Conservation (phyloP, 129 eudicot species). For the Chrysanthemum lavandulifolium region DNA sequence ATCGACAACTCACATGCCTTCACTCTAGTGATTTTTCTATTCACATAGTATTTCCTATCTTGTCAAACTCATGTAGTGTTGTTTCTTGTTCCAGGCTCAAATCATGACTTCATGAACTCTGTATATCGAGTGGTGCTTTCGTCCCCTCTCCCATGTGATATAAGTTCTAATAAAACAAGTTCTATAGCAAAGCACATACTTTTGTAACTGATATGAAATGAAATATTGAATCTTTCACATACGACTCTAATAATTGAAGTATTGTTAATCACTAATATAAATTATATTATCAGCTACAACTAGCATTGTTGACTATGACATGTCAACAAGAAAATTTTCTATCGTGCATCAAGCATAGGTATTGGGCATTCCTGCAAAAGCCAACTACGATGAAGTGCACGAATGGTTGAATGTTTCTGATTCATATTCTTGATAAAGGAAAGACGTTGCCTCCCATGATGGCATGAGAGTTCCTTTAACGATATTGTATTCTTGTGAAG, state of each 20-base stretch:
- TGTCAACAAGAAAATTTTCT: no score
- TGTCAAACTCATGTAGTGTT: no score
- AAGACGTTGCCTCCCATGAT: slow-evolving; percentile 30
- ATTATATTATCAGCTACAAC: not conserved
- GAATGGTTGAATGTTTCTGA: no score
- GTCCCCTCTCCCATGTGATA: slow-evolving; percentile 97
- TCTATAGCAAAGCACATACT: not conserved
- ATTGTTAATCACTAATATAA: slow-evolving; percentile 8
- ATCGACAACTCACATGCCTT: no score
- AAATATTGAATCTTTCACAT: not conserved
- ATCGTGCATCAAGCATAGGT: no score
- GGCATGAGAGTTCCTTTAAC: slow-evolving; percentile 70
- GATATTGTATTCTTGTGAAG: slow-evolving; percentile 53
- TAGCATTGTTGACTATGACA: not conserved
- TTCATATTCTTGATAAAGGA: no score
- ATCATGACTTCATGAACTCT: slow-evolving; percentile 73
- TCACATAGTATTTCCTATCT: no score
- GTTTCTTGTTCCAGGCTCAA: slow-evolving; percentile 61
- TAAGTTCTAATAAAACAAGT: not conserved
- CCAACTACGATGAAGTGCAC: no score
- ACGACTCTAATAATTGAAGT: not conserved
- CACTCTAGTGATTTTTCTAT: no score
- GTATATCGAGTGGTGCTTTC: slow-evolving; percentile 69
- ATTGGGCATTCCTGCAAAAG: no score
- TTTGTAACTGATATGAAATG: no score